A percentile compares a stretch with the other conserved stretches of the same genome.
phyloP scores from a whole-genome alignment of 345 rosid species.

The Citrus unshiu region DNA sequence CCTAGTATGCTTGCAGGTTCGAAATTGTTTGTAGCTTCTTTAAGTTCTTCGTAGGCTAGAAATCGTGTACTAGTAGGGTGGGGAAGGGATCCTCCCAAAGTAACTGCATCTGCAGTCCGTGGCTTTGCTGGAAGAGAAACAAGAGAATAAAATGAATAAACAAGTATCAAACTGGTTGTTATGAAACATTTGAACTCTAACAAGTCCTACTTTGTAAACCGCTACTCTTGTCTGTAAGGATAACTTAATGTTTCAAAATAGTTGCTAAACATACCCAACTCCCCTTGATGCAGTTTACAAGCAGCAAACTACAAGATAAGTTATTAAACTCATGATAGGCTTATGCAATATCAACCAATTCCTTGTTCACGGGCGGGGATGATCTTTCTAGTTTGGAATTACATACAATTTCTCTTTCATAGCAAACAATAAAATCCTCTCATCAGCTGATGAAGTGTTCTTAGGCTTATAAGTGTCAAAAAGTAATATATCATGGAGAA shows the following conservation, averaged over 20 bases:
- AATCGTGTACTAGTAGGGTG: constrained; percentile 86
- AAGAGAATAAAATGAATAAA: not conserved
- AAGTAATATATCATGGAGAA: not conserved
- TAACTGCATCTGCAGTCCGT: constrained; percentile 41
- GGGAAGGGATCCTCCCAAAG: constrained; percentile 62
- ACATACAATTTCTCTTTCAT: not conserved
- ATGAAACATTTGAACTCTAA: not conserved
- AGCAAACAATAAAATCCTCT: not conserved
- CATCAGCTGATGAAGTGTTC: not conserved
- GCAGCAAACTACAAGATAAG: not conserved
- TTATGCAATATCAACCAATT: not conserved
- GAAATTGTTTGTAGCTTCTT: constrained; percentile 91
- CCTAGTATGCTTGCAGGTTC: constrained; percentile 82
- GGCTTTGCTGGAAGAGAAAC: constrained; percentile 53
- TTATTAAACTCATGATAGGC: not conserved
- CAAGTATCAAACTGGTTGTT: not conserved
- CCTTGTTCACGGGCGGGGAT: not conserved
- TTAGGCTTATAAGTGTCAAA: not conserved
- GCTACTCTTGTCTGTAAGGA: not conserved
- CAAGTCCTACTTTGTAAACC: not conserved
- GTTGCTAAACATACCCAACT: not conserved
- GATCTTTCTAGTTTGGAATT: not conserved
- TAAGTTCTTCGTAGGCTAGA: constrained; percentile 91
- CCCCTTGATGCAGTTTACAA: not conserved
- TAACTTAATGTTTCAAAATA: not conserved